A percentile compares a stretch with the other conserved stretches of the same genome.
Evolutionary conservation across 2,329 filamentous ascomycete species (phyloP).

Genomic region (Pyrenophora teres): DNA sequence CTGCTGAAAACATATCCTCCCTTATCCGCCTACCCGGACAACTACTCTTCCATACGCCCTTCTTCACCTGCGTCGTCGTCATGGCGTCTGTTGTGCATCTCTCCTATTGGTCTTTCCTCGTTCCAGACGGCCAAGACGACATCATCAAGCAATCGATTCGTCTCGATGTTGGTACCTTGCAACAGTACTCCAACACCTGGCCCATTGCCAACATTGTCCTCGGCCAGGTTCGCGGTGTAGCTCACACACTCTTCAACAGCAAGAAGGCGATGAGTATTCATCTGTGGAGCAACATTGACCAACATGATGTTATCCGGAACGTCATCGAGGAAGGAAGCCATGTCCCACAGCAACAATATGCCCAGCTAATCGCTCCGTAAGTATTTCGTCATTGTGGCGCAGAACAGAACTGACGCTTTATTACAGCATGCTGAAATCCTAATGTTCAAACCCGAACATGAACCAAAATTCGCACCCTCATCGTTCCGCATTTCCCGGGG

Average conservation of each 20-base stretch:
- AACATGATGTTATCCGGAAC: slow-evolving; percentile 41
- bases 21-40: slow-evolving; percentile 75
- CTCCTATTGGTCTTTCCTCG: slow-evolving; percentile 72
- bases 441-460: not conserved
- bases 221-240: slow-evolving; percentile 75
- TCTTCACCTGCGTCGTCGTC: slow-evolving; percentile 49
- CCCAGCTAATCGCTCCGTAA: slow-evolving; percentile 44
- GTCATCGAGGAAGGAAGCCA: slow-evolving; percentile 41
- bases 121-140: slow-evolving; percentile 61
- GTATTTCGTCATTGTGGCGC: slow-evolving; percentile 10
- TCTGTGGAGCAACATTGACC: slow-evolving; percentile 44
- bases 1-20: slow-evolving; percentile 76
- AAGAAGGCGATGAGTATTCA: slow-evolving; percentile 50
- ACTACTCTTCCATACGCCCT: slow-evolving; percentile 68
- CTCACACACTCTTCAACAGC: slow-evolving; percentile 68
- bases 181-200: slow-evolving; percentile 71
- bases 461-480: too few relatives aligned
- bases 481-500: too few relatives aligned
- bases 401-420: not conserved
- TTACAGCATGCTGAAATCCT: slow-evolving; percentile 41
- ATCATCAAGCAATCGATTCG: slow-evolving; percentile 75
- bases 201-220: slow-evolving; percentile 71
- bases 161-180: slow-evolving; percentile 77
- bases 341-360: slow-evolving; percentile 43
- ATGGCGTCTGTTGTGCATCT: slow-evolving; percentile 48